Evolutionary conservation across 2,329 filamentous ascomycete species (phyloP).

Genomic region (Cercospora janseana): DNA sequence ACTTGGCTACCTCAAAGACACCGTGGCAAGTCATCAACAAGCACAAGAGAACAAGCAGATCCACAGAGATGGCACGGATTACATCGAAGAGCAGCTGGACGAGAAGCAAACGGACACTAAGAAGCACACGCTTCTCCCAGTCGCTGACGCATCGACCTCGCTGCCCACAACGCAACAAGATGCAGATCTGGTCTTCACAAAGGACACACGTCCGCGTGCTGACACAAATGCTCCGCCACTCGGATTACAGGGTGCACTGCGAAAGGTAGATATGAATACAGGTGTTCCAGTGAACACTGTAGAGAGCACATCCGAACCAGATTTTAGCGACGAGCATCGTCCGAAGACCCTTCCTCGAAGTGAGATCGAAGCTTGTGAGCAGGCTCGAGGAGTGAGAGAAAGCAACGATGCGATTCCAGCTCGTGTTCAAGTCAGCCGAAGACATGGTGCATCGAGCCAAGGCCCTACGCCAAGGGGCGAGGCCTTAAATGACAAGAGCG

Average conservation of each 20-base stretch:
- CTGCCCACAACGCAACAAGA: background rate
- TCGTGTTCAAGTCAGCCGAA: background rate
- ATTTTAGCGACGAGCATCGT: conserved; percentile 7
- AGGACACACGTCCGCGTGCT: too few relatives aligned
- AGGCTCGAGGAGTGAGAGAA: background rate
- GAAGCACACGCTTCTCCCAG: background rate
- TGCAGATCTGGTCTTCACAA: background rate
- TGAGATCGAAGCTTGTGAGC: background rate
- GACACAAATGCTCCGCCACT: too few relatives aligned
- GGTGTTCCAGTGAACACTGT: background rate
- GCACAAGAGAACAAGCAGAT: conserved; percentile 13
- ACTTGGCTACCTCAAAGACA: background rate
- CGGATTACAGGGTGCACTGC: too few relatives aligned
- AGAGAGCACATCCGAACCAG: background rate
- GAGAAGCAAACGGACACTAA: background rate
- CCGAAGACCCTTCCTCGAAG: conserved; percentile 1
- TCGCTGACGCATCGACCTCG: background rate
- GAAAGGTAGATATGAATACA: too few relatives aligned
- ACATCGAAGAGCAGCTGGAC: conserved; percentile 13
- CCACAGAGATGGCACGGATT: conserved; percentile 12
- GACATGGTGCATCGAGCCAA: background rate
- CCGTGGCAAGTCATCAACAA: conserved; percentile 1
- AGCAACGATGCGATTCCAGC: background rate
- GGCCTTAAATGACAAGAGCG: conserved; percentile 7
- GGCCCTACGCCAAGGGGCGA: background rate